These are phyloP conservation scores for Starmerella etchellsii DNA, from an alignment of 805 yeast species.

Conservation along the genomic window DNA sequence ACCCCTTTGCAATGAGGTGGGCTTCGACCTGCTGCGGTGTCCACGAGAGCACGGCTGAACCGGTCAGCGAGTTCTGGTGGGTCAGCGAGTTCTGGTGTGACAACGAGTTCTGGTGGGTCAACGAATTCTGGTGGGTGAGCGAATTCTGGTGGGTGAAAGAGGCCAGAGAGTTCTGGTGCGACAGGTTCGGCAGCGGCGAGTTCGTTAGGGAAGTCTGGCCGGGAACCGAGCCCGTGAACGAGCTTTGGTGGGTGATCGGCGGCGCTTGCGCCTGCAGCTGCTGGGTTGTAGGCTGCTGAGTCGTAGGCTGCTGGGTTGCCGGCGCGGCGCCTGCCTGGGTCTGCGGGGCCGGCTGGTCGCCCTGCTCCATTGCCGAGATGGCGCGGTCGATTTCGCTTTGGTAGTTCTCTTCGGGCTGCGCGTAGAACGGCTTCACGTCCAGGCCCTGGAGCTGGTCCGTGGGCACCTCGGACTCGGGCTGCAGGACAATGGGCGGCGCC, in stretches of 20 bases:
- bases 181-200: too few species aligned
- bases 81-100: too few species aligned
- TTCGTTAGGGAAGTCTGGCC: too few species aligned
- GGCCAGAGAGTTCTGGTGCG: too few species aligned
- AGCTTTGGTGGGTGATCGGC: background rate
- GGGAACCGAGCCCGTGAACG: background rate
- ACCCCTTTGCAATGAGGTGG: slow-evolving; percentile 60
- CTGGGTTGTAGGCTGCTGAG: background rate
- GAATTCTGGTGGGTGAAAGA: too few species aligned
- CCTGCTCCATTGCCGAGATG: slow-evolving; percentile 22
- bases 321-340: background rate
- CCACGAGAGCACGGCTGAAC: slow-evolving; percentile 42
- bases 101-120: too few species aligned
- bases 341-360: background rate
- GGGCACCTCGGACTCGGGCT: too few species aligned
- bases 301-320: background rate
- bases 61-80: background rate
- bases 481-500: background rate
- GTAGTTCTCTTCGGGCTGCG: background rate
- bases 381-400: slow-evolving; percentile 32
- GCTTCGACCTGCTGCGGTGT: slow-evolving; percentile 72
- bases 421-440: background rate
- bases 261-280: too few species aligned
- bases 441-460: background rate
- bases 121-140: too few species aligned